Evolutionary conservation across 768 basidiomycete species (phyloP).

Genomic region (Neoboletus magnificus): DNA sequence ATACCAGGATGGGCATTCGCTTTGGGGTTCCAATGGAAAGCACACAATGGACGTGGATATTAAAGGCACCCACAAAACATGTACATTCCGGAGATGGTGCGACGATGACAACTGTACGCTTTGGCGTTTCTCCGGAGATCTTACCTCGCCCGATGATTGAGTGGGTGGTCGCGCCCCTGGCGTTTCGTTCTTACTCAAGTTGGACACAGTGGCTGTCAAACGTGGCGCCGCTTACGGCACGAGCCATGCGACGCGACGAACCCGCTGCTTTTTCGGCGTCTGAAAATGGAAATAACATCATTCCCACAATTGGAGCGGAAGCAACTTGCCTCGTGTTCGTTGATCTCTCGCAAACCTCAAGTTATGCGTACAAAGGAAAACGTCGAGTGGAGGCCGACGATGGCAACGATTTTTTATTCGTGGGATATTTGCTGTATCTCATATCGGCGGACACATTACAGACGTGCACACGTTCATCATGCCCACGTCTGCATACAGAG

Average conservation of each 20-base stretch:
- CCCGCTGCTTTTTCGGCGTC: background rate
- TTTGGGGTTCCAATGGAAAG: background rate
- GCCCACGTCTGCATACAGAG: background rate
- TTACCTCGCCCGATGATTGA: background rate
- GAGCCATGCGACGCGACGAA: background rate
- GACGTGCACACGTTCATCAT: background rate
- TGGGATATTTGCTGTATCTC: background rate
- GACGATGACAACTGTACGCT: background rate
- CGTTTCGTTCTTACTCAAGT: too few relatives aligned
- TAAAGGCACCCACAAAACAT: background rate
- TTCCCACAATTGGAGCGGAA: background rate
- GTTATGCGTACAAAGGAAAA: background rate
- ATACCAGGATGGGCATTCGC: background rate
- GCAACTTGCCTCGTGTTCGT: background rate
- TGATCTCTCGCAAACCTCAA: background rate
- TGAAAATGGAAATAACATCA: background rate
- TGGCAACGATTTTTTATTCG: background rate
- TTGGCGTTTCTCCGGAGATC: background rate
- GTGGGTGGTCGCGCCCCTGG: too few relatives aligned
- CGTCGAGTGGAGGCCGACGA: background rate
- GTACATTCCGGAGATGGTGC: background rate
- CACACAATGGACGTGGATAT: background rate
- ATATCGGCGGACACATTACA: background rate
- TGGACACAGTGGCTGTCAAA: background rate
- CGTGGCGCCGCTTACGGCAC: background rate